These are phyloP conservation scores for Monosporascus sp. DNA, from an alignment of 2,329 filamentous ascomycete genomes.

Conservation along the genomic window DNA sequence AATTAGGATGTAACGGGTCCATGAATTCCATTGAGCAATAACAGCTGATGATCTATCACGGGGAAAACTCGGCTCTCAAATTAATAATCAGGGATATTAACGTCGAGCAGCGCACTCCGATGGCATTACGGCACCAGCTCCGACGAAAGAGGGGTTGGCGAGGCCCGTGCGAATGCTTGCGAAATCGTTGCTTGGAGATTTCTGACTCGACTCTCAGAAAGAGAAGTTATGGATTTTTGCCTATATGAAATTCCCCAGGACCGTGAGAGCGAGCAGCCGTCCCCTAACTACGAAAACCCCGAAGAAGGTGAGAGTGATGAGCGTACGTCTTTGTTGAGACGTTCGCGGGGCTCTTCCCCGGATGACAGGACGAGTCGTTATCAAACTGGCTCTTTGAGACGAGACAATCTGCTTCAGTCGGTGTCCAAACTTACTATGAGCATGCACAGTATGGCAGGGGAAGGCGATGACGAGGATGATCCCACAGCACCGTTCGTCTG, in stretches of 20 bases:
- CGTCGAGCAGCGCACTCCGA: constrained; percentile 57
- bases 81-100: constrained; percentile 1
- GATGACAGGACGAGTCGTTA: constrained; percentile 18
- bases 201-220: constrained; percentile 63
- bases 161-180: constrained; percentile 66
- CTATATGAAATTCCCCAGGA: constrained; percentile 63
- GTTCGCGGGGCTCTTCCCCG: constrained; percentile 12
- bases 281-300: constrained; percentile 15
- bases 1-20: no score
- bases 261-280: constrained; percentile 15
- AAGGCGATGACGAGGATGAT: constrained; percentile 49
- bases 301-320: constrained; percentile 43
- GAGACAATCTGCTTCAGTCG: constrained; percentile 46
- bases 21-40: no score
- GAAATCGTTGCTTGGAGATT: constrained; percentile 81
- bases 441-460: constrained; percentile 31
- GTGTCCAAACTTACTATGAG: constrained; percentile 51
- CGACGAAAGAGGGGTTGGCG: constrained; percentile 61
- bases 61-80: not conserved
- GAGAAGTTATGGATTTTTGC: constrained; percentile 69
- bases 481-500: constrained; percentile 69
- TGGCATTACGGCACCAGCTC: constrained; percentile 64
- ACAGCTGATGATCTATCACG: no score
- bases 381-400: constrained; percentile 37
- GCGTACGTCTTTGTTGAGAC: constrained; percentile 40